Conservation (phyloP, 2,329 filamentous ascomycete species). For the Cercospora janseana region DNA sequence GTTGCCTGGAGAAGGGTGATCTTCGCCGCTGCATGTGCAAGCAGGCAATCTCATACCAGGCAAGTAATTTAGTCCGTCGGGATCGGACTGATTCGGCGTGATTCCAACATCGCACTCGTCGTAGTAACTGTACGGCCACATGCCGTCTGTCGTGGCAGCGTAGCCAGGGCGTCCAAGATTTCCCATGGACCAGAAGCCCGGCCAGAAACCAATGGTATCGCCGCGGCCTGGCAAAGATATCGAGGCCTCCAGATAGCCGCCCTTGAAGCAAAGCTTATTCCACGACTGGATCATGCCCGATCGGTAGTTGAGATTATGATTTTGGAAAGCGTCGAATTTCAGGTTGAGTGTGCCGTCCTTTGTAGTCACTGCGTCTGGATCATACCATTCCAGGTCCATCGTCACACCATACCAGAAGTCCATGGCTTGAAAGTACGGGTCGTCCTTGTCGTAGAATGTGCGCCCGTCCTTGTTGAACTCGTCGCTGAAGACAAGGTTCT, state of each 20-base stretch:
- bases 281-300: conserved; percentile 55
- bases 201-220: conserved; percentile 69
- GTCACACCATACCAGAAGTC: conserved; percentile 73
- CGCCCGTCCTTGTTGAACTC: conserved; percentile 67
- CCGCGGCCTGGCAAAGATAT: conserved; percentile 67
- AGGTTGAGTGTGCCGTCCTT: conserved; percentile 49
- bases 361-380: conserved; percentile 47
- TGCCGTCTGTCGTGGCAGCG: conserved; percentile 66
- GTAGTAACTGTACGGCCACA: conserved; percentile 73
- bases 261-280: conserved; percentile 62
- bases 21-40: conserved; percentile 62
- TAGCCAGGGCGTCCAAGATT: conserved; percentile 70
- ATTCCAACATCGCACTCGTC: conserved; percentile 68
- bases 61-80: conserved; percentile 64
- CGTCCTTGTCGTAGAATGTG: conserved; percentile 69
- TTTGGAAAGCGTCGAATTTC: conserved; percentile 63
- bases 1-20: conserved; percentile 64
- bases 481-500: conserved; percentile 66
- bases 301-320: conserved; percentile 55
- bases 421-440: conserved; percentile 65
- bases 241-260: conserved; percentile 66
- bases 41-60: conserved; percentile 69
- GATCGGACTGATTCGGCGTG: conserved; percentile 67
- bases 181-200: conserved; percentile 73
- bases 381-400: conserved; percentile 59